Conservation (phyloP, 2,329 filamentous ascomycete species). For the Ramularia endophylla region DNA sequence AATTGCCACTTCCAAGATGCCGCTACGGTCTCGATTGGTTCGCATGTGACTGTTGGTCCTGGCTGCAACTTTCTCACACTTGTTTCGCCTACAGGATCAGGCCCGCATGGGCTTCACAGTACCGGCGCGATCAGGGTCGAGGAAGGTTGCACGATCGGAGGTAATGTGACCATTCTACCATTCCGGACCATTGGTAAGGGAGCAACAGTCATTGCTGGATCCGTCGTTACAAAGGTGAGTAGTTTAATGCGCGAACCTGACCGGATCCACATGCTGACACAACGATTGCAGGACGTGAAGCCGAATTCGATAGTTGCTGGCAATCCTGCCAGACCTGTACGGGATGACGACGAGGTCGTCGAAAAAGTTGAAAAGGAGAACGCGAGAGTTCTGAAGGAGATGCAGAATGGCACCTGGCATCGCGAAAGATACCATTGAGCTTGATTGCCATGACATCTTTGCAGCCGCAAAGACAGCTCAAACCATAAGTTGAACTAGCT, state of each 20-base stretch:
- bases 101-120: constrained; percentile 62
- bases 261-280: too few species aligned
- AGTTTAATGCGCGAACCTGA: too few species aligned
- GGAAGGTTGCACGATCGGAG: constrained; percentile 62
- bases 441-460: too few species aligned
- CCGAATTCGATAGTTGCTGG: constrained; percentile 42
- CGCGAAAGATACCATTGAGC: too few species aligned
- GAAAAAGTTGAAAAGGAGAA: constrained; percentile 19
- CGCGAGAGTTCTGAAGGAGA: constrained; percentile 17
- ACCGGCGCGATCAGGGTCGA: constrained; percentile 72
- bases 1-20: constrained; percentile 84
- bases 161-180: constrained; percentile 55
- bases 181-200: constrained; percentile 50
- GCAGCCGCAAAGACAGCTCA: too few species aligned
- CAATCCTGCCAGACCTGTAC: constrained; percentile 35
- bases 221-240: constrained; percentile 50
- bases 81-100: constrained; percentile 66
- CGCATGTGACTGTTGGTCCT: constrained; percentile 64
- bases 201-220: constrained; percentile 49
- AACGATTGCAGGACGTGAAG: constrained; percentile 37
- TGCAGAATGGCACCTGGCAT: constrained; percentile 6
- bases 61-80: constrained; percentile 74
- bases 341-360: constrained; percentile 22
- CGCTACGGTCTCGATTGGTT: constrained; percentile 74
- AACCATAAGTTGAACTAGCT: too few species aligned